Conservation (phyloP, 306 rosid species). For the Parietaria judaica region DNA sequence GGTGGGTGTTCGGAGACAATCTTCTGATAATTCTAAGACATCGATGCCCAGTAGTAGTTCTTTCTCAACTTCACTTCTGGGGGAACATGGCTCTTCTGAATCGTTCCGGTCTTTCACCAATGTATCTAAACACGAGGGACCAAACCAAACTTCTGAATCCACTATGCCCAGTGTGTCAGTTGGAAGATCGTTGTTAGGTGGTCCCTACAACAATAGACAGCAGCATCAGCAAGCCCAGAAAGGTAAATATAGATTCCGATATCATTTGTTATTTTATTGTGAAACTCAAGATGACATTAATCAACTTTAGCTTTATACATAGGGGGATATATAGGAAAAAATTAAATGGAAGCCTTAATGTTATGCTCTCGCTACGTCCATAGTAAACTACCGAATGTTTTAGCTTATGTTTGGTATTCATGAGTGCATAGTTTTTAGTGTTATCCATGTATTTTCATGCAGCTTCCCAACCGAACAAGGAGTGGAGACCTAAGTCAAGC, state of each 20-base stretch:
- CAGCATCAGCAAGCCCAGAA: conserved; percentile 81
- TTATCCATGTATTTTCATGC: conserved; percentile 34
- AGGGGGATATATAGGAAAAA: background rate
- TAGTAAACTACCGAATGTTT: background rate
- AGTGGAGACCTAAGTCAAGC: conserved; percentile 96
- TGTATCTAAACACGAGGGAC: conserved; percentile 51
- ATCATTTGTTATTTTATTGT: background rate
- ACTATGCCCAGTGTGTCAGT: conserved; percentile 41
- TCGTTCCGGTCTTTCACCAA: conserved; percentile 50
- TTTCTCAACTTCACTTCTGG: conserved; percentile 38
- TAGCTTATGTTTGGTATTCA: conserved; percentile 11
- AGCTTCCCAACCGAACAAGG: conserved; percentile 81
- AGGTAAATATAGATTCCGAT: conserved; percentile 40
- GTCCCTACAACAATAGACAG: conserved; percentile 47
- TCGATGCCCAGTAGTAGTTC: conserved; percentile 48
- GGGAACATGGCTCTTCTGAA: conserved; percentile 57
- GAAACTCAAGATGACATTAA: too few species aligned
- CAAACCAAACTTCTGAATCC: conserved; percentile 52
- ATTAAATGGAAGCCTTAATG: background rate
- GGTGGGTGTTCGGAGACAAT: conserved; percentile 70
- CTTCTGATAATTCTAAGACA: conserved; percentile 50
- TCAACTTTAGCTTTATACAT: background rate
- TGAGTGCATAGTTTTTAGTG: conserved; percentile 9
- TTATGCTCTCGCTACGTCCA: background rate
- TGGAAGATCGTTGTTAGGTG: conserved; percentile 43